Base-by-base conservation (phyloP, 306 rosid genomes). In the Citrullus amarus region DNA sequence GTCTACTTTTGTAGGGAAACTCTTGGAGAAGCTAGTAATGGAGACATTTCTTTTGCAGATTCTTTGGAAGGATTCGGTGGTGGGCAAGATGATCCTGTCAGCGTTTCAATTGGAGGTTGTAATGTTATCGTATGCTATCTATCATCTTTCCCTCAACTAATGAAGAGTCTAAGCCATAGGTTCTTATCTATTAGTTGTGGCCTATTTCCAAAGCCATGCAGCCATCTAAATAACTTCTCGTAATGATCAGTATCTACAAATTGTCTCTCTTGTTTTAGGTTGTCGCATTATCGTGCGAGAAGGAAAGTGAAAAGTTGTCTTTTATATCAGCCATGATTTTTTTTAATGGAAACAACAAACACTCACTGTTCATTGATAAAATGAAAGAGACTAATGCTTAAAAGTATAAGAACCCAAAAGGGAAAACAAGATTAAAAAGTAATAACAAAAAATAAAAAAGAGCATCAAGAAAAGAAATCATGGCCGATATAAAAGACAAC, bases 61-160 rank as follows among this genome's bases (percentile, higher is more conserved):
- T 89, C 93, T 20, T 83, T 95, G 81, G 97, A 91, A 92, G 79
- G 60, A 79, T 95, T 95, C 86, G 97, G 96, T 36, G 97, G 93
- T 68, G 97, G 96, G 76, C 87, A 77, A 54, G 99, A 95, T 69
- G 99, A 95, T 87, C 99, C 97, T 81, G 87, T 95, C 62, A 92
- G 99, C 39, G 90, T 90, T 81, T 91, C 99, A 32, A 85, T 95
- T 56, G 99, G 99, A 95, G 99, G 99, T 94, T 87, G 87, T 86
- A 80, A 72, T 73, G 51, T 74, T 80, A 65, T 75, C 38, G 44
- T 83, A 56, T 80, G 44, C 77, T 72, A 36, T 82, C 51, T 41
- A 46, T 78, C 81, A 68, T 77, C 81, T 81, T 44, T 69, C 83
- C 46, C 67, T 81, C 38, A 36, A 30, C 50, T 13, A 51, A 56